These are phyloP conservation scores for Pseudophaeomoniella oleicola DNA, from an alignment of 2,329 filamentous ascomycete genomes.

Conservation along the genomic window DNA sequence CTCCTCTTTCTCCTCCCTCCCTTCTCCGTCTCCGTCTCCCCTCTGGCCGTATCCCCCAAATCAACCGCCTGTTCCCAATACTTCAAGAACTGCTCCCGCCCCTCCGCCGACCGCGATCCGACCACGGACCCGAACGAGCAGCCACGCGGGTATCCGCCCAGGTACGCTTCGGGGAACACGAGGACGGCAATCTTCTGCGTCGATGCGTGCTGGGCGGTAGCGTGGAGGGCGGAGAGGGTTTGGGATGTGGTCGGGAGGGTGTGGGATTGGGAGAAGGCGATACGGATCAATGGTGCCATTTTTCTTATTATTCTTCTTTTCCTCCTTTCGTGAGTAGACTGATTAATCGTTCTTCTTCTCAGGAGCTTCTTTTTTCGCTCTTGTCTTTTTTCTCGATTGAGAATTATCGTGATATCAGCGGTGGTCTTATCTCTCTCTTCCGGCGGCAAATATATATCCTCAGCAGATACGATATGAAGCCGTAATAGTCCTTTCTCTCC, in stretches of 20 bases:
- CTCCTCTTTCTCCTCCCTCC: slow-evolving; percentile 29
- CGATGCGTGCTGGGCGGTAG: slow-evolving; percentile 50
- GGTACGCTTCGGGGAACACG: slow-evolving; percentile 81
- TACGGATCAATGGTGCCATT: slow-evolving; percentile 26
- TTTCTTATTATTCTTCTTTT: too few species aligned
- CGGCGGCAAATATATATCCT: too few species aligned
- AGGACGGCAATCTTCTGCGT: slow-evolving; percentile 49
- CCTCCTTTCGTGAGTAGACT: too few species aligned
- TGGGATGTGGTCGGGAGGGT: slow-evolving; percentile 26
- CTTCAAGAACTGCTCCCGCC: slow-evolving; percentile 65
- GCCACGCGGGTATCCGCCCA: slow-evolving; percentile 81
- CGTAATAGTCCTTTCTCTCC: too few species aligned
- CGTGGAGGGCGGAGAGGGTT: slow-evolving; percentile 53
- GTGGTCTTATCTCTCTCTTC: too few species aligned
- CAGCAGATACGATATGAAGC: too few species aligned
- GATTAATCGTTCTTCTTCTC: too few species aligned
- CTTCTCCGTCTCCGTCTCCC: slow-evolving; percentile 61
- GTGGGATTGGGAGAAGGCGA: slow-evolving; percentile 32
- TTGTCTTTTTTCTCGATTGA: too few species aligned
- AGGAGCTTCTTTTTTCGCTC: too few species aligned
- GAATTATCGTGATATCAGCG: too few species aligned
- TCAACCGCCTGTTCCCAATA: slow-evolving; percentile 74
- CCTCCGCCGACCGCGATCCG: slow-evolving; percentile 51
- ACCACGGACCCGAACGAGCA: slow-evolving; percentile 62
- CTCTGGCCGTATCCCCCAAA: slow-evolving; percentile 60